Evolutionary conservation across 495 filamentous ascomycete species (phyloP).

Genomic region (Oleoguttula mirabilis): DNA sequence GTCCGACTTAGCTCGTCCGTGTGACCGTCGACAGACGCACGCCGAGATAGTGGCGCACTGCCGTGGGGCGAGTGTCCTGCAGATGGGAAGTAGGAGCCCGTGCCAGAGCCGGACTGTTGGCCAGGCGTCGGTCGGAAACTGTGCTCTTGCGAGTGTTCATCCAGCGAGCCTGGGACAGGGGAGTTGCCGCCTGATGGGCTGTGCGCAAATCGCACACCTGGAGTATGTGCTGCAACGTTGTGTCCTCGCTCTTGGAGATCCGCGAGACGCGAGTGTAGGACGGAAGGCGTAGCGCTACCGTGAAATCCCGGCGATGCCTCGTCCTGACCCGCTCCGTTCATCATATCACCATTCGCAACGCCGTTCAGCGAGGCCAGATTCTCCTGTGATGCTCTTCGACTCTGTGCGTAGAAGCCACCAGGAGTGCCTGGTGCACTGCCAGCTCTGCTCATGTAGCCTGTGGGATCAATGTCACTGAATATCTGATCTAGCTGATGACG

Average conservation of each 20-base stretch:
- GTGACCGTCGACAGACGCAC: slow-evolving; percentile 16
- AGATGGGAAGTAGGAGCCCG: slow-evolving; percentile 10
- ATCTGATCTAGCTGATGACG: slow-evolving; percentile 78
- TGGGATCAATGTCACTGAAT: slow-evolving; percentile 71
- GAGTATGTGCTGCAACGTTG: background rate
- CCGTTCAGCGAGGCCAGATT: slow-evolving; percentile 55
- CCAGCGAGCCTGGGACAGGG: slow-evolving; percentile 4
- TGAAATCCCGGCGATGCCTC: too few species aligned
- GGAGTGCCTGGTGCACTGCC: slow-evolving; percentile 66
- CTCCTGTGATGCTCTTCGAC: slow-evolving; percentile 64
- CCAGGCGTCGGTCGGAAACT: background rate
- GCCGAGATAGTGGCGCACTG: slow-evolving; percentile 14
- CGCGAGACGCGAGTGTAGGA: slow-evolving; percentile 26
- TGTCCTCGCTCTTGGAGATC: slow-evolving; percentile 22
- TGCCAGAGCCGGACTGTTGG: background rate
- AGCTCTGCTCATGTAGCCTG: slow-evolving; percentile 65
- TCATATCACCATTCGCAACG: slow-evolving; percentile 31
- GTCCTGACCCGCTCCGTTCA: background rate
- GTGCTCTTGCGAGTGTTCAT: background rate
- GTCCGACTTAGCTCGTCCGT: slow-evolving; percentile 2
- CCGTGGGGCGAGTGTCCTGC: slow-evolving; percentile 12
- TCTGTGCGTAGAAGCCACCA: slow-evolving; percentile 47
- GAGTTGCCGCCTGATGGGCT: slow-evolving; percentile 14
- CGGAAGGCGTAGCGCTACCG: slow-evolving; percentile 23
- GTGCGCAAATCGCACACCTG: slow-evolving; percentile 7